phyloP scores from a whole-genome alignment of 495 filamentous ascomycete genomes.

The Hypoxylon intermedium region DNA sequence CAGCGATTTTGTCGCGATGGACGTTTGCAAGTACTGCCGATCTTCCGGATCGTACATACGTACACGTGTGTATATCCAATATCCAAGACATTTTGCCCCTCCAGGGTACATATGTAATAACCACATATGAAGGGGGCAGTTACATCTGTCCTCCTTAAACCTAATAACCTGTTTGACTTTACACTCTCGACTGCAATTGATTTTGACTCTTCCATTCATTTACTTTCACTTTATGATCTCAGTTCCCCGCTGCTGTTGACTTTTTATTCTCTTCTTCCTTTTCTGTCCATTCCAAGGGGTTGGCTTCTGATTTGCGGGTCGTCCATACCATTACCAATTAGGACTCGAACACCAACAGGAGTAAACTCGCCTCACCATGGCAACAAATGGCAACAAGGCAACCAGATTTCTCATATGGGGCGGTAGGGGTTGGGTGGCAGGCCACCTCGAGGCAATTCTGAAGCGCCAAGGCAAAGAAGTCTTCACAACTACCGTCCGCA shows the following conservation, averaged over 20 bases:
- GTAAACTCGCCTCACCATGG: conserved; percentile 29
- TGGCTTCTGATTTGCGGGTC: neutral
- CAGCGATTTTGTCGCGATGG: neutral
- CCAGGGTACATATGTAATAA: conserved; percentile 3
- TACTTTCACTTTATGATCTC: neutral
- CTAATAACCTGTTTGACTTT: neutral
- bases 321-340: neutral
- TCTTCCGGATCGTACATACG: conserved; percentile 1
- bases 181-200: neutral
- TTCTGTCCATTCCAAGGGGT: neutral
- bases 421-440: conserved; percentile 67
- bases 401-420: conserved; percentile 67
- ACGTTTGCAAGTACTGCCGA: conserved; percentile 3
- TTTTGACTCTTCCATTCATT: neutral
- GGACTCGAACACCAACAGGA: neutral
- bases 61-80: neutral
- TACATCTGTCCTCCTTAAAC: neutral
- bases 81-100: conserved; percentile 33
- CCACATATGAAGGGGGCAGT: conserved; percentile 2
- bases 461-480: conserved; percentile 68
- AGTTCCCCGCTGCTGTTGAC: neutral
- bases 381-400: conserved; percentile 33
- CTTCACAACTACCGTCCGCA: conserved; percentile 62
- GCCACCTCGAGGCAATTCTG: conserved; percentile 67
- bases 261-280: neutral